Base-by-base conservation (phyloP, 202 grass and related monocot species). In the Setaria italica region DNA sequence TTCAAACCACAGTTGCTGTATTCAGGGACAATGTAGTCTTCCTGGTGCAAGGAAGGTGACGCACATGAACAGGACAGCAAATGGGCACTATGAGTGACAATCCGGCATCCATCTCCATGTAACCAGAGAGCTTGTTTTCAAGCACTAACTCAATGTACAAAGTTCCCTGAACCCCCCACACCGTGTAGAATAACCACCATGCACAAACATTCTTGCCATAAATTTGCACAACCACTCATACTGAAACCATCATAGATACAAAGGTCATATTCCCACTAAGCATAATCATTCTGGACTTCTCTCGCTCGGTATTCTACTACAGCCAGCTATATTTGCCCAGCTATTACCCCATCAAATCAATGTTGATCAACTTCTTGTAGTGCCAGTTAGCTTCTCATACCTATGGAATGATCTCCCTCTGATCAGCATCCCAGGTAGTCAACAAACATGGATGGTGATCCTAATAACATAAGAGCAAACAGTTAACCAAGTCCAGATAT, bases 301-400 rank as follows among this genome's bases (percentile, higher is more conserved):
- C 71, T 49, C 57, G 43, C 77, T 59, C 33, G 2, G 17, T 41
- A 82, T 77, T 91, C 85, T 85, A 81, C 43, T 67, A 13, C 33
- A 35, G 15, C 37, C 57, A 71, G 46, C 15, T 54, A 70, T 72
- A 77, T 64, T 72, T 85, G 78, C 85, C 82, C 65, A 73, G 48
- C 43, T 46, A 46, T 46, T 46, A 41, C 77, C 72, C 67, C 82
- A 73, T 59, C 25, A n/a, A 76, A 87, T 87, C 81, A 84, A 70
- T 64, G 39, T 3, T 30, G 63, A 75, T n/a, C 17, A 76, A 33
- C 80, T 56, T 84, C 85, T 76, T 48, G 47, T 69, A 65, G 81
- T 17, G 9, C 85, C 77, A 66, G 85, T 85, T 85, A 88, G 80
- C 85, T 85, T 82, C 82, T 81, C 51, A 21, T 85, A 50, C 77